phyloP scores from a whole-genome alignment of 2,329 filamentous ascomycete genomes.

The Biscogniauxia sp. region DNA sequence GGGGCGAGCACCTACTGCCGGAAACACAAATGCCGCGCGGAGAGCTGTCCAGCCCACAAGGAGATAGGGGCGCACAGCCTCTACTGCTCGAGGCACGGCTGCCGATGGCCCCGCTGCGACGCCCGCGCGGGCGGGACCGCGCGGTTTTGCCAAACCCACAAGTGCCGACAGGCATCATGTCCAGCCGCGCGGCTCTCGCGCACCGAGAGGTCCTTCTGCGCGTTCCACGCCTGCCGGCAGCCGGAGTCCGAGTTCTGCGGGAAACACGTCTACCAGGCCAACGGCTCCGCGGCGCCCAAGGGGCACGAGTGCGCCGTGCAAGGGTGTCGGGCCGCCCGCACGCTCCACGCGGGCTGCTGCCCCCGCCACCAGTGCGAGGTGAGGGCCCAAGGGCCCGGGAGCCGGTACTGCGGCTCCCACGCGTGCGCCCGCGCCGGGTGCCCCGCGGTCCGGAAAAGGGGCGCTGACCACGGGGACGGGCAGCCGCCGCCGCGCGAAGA shows the following conservation, averaged over 20 bases:
- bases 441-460: neutral
- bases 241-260: neutral
- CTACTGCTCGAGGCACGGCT: neutral
- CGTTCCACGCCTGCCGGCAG: neutral
- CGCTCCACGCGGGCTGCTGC: neutral
- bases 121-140: neutral
- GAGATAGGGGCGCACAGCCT: neutral
- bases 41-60: neutral
- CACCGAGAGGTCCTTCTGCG: neutral
- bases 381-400: neutral
- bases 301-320: neutral
- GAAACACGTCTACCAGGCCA: neutral
- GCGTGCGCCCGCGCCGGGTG: conserved; percentile 3
- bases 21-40: neutral
- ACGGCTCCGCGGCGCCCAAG: neutral
- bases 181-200: neutral
- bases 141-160: neutral
- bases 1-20: neutral
- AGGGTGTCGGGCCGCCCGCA: neutral
- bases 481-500: neutral
- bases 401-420: conserved; percentile 5
- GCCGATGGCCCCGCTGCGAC: neutral
- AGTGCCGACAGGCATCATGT: neutral
- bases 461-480: too few species aligned
- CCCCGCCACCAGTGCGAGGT: conserved; percentile 4